Evolutionary conservation across 2,329 filamentous ascomycete genomes (phyloP).

Genomic region (Colletotrichum sp.): DNA sequence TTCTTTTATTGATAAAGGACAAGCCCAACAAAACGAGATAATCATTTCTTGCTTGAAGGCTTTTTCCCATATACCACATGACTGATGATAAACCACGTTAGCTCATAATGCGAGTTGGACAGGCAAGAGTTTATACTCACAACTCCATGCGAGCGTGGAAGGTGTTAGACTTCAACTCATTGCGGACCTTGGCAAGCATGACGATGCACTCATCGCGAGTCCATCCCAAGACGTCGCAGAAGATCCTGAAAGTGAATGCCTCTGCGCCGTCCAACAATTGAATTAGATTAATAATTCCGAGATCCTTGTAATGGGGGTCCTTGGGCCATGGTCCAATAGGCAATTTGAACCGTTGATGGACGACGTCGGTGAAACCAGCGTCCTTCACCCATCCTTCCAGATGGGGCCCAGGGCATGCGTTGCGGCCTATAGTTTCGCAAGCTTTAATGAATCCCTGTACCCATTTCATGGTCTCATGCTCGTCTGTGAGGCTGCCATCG

Average conservation of each 20-base stretch:
- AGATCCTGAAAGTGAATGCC: slow-evolving; percentile 27
- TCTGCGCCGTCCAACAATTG: slow-evolving; percentile 24
- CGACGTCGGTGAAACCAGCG: slow-evolving; percentile 40
- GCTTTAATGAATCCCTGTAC: slow-evolving; percentile 20
- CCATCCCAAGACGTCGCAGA: slow-evolving; percentile 33
- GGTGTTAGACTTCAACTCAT: slow-evolving; percentile 30
- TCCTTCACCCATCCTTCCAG: slow-evolving; percentile 36
- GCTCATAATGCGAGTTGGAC: fast-evolving
- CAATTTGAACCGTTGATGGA: slow-evolving; percentile 32
- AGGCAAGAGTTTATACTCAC: background rate
- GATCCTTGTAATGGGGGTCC: slow-evolving; percentile 31
- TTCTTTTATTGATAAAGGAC: background rate
- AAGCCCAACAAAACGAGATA: no score
- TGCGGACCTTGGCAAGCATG: slow-evolving; percentile 29
- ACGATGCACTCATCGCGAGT: slow-evolving; percentile 27
- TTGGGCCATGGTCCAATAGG: slow-evolving; percentile 43
- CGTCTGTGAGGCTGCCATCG: slow-evolving; percentile 22
- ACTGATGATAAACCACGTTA: background rate
- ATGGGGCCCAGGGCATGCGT: slow-evolving; percentile 32
- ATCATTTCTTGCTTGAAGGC: background rate
- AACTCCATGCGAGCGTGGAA: slow-evolving; percentile 29
- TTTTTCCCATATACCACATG: background rate
- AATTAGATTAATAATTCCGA: slow-evolving; percentile 26
- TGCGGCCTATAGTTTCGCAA: slow-evolving; percentile 25
- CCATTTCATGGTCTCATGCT: slow-evolving; percentile 16